phyloP scores from a whole-genome alignment of 1,284 basidiomycete genomes.

The Ustilago trichophora region DNA sequence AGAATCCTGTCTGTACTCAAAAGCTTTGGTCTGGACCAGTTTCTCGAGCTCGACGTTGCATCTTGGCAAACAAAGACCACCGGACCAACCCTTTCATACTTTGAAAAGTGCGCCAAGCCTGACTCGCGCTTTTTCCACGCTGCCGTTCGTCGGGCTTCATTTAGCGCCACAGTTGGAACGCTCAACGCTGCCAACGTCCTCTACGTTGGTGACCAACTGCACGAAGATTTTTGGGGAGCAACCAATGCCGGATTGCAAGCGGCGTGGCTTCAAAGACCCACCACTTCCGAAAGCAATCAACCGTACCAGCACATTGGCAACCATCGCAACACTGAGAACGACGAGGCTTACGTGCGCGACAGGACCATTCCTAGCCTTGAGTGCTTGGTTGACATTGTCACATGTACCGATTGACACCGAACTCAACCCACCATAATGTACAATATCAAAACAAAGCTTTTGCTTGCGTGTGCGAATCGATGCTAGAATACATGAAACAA shows the following conservation, averaged over 20 bases:
- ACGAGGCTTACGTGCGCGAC: background rate
- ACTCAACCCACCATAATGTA: too few relatives aligned
- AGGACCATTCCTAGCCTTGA: slow-evolving; percentile 22
- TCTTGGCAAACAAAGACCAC: background rate
- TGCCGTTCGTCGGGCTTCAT: too few relatives aligned
- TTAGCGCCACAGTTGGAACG: too few relatives aligned
- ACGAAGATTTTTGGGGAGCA: slow-evolving; percentile 52
- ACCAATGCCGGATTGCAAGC: slow-evolving; percentile 41
- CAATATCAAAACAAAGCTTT: too few relatives aligned
- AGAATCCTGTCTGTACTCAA: slow-evolving; percentile 40
- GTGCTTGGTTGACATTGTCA: slow-evolving; percentile 19
- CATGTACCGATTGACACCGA: too few relatives aligned
- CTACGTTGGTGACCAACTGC: slow-evolving; percentile 53
- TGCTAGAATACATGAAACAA: slow-evolving; percentile 4
- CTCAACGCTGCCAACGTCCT: slow-evolving; percentile 19
- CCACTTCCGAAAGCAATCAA: slow-evolving; percentile 28
- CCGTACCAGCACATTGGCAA: slow-evolving; percentile 9
- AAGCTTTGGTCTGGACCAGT: slow-evolving; percentile 28
- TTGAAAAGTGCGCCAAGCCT: slow-evolving; percentile 44
- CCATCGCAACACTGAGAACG: slow-evolving; percentile 1
- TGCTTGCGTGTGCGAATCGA: too few relatives aligned
- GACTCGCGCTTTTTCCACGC: slow-evolving; percentile 39
- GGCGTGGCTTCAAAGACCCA: slow-evolving; percentile 39
- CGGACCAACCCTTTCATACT: slow-evolving; percentile 44
- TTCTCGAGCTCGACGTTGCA: slow-evolving; percentile 27